A percentile compares a stretch with the other conserved stretches of the same genome.
Conservation (phyloP, 371 early-diverging fungal species). For the Rhizopus sp. region DNA sequence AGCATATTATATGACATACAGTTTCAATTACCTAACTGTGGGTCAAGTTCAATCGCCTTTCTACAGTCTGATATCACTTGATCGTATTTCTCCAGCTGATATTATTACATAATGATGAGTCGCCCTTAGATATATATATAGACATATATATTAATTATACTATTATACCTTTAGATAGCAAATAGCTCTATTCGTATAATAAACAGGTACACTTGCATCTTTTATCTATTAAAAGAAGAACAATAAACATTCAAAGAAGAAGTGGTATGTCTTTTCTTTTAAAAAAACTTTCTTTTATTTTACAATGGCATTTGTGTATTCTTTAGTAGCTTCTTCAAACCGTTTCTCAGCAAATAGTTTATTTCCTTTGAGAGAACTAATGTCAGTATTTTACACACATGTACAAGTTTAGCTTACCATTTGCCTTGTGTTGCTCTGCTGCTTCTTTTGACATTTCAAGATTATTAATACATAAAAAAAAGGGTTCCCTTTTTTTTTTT, state of each 20-base stretch:
- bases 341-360: constrained; percentile 57
- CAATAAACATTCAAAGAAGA: no score
- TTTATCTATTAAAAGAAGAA: constrained; percentile 50
- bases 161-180: constrained; percentile 65
- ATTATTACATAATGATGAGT: not conserved
- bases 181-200: constrained; percentile 83
- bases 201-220: constrained; percentile 62
- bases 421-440: constrained; percentile 41
- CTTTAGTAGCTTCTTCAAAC: constrained; percentile 69
- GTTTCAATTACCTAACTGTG: constrained; percentile 49
- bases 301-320: constrained; percentile 79
- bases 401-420: constrained; percentile 21
- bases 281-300: not conserved
- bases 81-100: constrained; percentile 54
- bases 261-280: not conserved
- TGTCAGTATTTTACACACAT: not conserved
- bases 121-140: not conserved
- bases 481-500: not conserved
- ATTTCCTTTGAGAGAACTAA: constrained; percentile 43
- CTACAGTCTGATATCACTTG: constrained; percentile 68
- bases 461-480: constrained; percentile 3
- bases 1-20: not conserved
- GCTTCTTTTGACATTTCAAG: constrained; percentile 33
- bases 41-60: constrained; percentile 73
- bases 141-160: no score